Conservation (phyloP, 371 early-diverging fungal genomes). For the Mortierella sp. region DNA sequence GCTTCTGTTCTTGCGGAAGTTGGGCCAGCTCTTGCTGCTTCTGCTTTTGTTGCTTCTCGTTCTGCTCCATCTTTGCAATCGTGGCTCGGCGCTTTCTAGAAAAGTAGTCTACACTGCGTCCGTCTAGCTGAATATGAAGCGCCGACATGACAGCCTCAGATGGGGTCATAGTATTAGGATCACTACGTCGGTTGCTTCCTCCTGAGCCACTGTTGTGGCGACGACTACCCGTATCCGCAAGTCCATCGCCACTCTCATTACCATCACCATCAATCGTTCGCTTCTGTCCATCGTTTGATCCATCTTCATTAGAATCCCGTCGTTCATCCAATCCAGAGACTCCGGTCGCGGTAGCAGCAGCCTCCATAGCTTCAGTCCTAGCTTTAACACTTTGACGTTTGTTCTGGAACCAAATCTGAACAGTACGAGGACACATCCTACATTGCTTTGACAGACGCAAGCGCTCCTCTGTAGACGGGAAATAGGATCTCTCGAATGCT, state of each 20-base stretch:
- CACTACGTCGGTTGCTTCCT: constrained; percentile 24
- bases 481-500: constrained; percentile 70
- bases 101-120: constrained; percentile 54
- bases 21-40: constrained; percentile 14
- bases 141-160: constrained; percentile 53
- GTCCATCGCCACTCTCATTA: constrained; percentile 15
- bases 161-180: constrained; percentile 18
- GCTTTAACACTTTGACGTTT: constrained; percentile 76
- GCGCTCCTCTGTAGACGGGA: constrained; percentile 82
- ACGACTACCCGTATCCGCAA: not conserved
- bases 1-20: constrained; percentile 1
- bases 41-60: constrained; percentile 28
- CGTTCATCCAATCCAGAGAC: constrained; percentile 4
- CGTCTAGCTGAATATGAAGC: constrained; percentile 52
- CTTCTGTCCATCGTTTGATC: constrained; percentile 34
- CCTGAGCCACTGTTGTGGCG: constrained; percentile 1
- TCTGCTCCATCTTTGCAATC: constrained; percentile 39
- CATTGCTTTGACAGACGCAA: constrained; percentile 86
- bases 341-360: constrained; percentile 57
- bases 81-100: constrained; percentile 52
- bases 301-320: constrained; percentile 20
- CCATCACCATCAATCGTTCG: constrained; percentile 32
- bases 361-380: constrained; percentile 54
- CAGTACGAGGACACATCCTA: constrained; percentile 89
- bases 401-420: constrained; percentile 98